A percentile compares a stretch with the other conserved stretches of the same genome.
phyloP scores from a whole-genome alignment of 805 yeast species.

The Schwanniomyces polymorphus region DNA sequence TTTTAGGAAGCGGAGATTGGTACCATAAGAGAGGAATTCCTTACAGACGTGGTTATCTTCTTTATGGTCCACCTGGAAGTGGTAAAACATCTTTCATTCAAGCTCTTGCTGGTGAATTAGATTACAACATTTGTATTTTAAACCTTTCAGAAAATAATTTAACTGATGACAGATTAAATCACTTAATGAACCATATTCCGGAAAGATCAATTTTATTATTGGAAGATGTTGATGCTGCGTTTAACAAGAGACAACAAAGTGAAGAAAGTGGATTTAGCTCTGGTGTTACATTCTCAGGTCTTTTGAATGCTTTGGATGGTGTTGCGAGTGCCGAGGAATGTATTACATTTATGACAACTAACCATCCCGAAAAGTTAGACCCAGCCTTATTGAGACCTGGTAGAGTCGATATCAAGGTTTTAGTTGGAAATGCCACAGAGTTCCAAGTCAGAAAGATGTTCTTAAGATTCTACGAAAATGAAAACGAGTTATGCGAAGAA shows the following conservation, averaged over 20 bases:
- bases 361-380: slow-evolving; percentile 91
- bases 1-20: slow-evolving; percentile 81
- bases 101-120: slow-evolving; percentile 94
- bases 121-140: slow-evolving; percentile 91
- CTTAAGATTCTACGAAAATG: slow-evolving; percentile 75
- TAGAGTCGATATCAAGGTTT: slow-evolving; percentile 80
- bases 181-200: slow-evolving; percentile 94
- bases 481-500: slow-evolving; percentile 50
- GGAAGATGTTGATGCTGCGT: slow-evolving; percentile 97
- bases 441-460: slow-evolving; percentile 84
- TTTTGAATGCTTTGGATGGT: slow-evolving; percentile 92
- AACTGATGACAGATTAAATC: slow-evolving; percentile 93
- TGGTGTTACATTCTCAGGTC: slow-evolving; percentile 94
- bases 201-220: slow-evolving; percentile 79
- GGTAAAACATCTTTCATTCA: slow-evolving; percentile 96
- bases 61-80: slow-evolving; percentile 97
- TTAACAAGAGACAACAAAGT: slow-evolving; percentile 74
- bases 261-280: slow-evolving; percentile 76
- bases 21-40: slow-evolving; percentile 97
- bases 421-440: slow-evolving; percentile 84
- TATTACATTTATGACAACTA: slow-evolving; percentile 96
- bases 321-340: slow-evolving; percentile 98
- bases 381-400: slow-evolving; percentile 96
- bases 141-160: slow-evolving; percentile 87
- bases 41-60: slow-evolving; percentile 87